These are phyloP conservation scores for Mytilinidion resinicola DNA, from an alignment of 495 filamentous ascomycete genomes.

Conservation along the genomic window DNA sequence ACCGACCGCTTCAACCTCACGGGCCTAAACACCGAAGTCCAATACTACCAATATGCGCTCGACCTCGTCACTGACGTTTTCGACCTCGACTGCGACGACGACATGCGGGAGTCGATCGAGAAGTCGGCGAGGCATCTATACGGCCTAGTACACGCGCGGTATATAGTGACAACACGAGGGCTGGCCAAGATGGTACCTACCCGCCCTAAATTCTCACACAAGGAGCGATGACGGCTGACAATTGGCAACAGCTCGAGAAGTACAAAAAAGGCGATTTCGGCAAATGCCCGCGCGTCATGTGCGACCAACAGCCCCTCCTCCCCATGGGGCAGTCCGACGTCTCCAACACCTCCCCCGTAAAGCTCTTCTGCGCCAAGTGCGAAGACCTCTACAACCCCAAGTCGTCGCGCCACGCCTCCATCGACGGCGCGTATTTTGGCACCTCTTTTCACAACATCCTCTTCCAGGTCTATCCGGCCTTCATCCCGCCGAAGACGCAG, in stretches of 20 bases:
- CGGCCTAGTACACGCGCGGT: slow-evolving; percentile 91
- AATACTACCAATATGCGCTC: slow-evolving; percentile 97
- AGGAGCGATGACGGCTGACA: neutral
- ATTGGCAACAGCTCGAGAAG: slow-evolving; percentile 71
- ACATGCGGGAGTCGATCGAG: slow-evolving; percentile 95
- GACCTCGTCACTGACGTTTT: slow-evolving; percentile 99
- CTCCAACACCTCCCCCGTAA: slow-evolving; percentile 77
- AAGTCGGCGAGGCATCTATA: slow-evolving; percentile 96
- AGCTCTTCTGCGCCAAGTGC: slow-evolving; percentile 93
- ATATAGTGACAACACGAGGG: slow-evolving; percentile 93
- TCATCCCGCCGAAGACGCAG: slow-evolving; percentile 77
- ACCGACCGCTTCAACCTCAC: slow-evolving; percentile 98
- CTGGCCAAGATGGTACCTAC: slow-evolving; percentile 84
- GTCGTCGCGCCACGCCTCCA: slow-evolving; percentile 86
- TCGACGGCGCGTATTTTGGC: slow-evolving; percentile 97
- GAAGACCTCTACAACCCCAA: slow-evolving; percentile 99
- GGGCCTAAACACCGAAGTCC: slow-evolving; percentile 91
- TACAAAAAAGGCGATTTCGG: slow-evolving; percentile 98
- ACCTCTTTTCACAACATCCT: slow-evolving; percentile 98
- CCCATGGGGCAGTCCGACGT: slow-evolving; percentile 90
- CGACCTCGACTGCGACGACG: slow-evolving; percentile 96
- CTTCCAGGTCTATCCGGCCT: slow-evolving; percentile 91
- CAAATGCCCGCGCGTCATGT: slow-evolving; percentile 94
- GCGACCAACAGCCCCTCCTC: slow-evolving; percentile 81
- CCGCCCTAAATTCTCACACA: too few species aligned